These are phyloP conservation scores for Trichophyton equinum DNA, from an alignment of 2,329 filamentous ascomycete species.

Conservation along the genomic window DNA sequence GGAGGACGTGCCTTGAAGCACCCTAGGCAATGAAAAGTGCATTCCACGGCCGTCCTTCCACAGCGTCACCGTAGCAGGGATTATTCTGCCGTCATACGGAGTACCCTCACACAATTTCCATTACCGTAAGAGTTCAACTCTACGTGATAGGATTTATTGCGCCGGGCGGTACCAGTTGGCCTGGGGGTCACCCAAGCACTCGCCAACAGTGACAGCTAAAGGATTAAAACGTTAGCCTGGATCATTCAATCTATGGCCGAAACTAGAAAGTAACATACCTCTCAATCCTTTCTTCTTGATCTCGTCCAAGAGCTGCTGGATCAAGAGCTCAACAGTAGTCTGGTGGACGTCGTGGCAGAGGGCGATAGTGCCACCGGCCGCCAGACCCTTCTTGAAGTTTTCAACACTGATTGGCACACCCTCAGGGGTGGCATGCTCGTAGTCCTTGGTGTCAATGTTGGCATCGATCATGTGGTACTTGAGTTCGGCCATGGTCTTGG, in stretches of 20 bases:
- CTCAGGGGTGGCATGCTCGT: conserved; percentile 17
- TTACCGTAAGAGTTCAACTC: background rate
- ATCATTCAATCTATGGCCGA: background rate
- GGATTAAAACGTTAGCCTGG: background rate
- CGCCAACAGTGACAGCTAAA: conserved; percentile 7
- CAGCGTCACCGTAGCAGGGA: background rate
- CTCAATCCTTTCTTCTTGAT: conserved; percentile 1
- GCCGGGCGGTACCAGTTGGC: conserved; percentile 8
- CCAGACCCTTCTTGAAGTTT: background rate
- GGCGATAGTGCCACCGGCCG: background rate
- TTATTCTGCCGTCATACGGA: background rate
- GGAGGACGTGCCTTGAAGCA: background rate
- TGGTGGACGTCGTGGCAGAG: conserved; percentile 7
- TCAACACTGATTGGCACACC: background rate
- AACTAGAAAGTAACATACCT: background rate
- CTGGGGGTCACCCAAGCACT: conserved; percentile 8
- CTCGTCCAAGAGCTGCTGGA: conserved; percentile 6
- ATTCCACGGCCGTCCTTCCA: background rate
- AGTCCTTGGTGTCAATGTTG: conserved; percentile 35
- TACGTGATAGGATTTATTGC: background rate
- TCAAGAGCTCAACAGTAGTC: conserved; percentile 7
- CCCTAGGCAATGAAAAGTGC: background rate
- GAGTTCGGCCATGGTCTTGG: conserved; percentile 28
- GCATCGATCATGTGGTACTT: conserved; percentile 36
- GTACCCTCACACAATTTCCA: too few species aligned